Evolutionary conservation across 1,284 basidiomycete genomes (phyloP).

Genomic region (Rhodotorula sp.): DNA sequence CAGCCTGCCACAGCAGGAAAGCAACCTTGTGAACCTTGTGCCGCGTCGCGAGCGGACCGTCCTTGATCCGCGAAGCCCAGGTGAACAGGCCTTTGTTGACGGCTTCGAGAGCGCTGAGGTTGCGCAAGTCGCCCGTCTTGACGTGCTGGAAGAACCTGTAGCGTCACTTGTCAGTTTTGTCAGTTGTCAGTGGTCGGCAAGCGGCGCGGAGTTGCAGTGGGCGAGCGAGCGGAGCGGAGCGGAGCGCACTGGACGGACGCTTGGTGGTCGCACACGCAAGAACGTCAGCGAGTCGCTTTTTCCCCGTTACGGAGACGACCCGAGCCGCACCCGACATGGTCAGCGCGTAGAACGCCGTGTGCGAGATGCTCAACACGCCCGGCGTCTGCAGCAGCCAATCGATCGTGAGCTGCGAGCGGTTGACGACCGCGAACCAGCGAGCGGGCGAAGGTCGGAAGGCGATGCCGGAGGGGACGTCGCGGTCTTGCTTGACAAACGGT

Average conservation of each 20-base stretch:
- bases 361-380: background rate
- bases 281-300: background rate
- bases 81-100: background rate
- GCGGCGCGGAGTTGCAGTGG: too few relatives aligned
- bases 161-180: too few relatives aligned
- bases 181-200: too few relatives aligned
- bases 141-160: background rate
- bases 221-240: background rate
- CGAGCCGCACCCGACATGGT: background rate
- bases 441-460: background rate
- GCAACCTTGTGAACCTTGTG: slow-evolving; percentile 1
- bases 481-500: background rate
- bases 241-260: background rate
- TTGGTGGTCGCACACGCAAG: background rate
- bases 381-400: background rate
- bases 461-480: background rate
- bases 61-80: background rate
- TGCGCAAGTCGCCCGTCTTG: background rate
- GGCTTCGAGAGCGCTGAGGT: background rate
- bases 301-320: background rate
- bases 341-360: background rate
- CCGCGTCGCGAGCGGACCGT: background rate
- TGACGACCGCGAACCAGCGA: slow-evolving; percentile 8
- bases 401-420: slow-evolving; percentile 1
- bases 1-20: background rate